Base-by-base conservation (phyloP, 164 flowering plant species). In the Euptelea pleiosperma region DNA sequence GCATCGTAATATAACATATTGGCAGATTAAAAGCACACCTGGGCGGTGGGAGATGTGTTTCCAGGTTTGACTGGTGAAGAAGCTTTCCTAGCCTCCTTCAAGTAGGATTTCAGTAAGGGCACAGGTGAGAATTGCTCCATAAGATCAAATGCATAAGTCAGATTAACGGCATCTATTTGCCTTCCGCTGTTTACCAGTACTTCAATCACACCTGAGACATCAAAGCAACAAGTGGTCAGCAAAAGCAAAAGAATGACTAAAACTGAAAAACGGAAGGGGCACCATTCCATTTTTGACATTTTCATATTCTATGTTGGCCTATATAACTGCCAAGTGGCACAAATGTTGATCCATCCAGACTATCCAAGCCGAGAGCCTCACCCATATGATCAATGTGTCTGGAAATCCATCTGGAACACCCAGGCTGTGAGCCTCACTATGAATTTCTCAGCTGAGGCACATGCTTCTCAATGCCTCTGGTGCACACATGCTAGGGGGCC, bases 91-190 rank as follows among this genome's bases (percentile, higher is more conserved):
- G 86, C 84, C 43, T 93, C 96, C 61, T 79, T 79, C 74, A 93
- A 66, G 75, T 86, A 88, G 16, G 92, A 75, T 56, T 90, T 86
- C 67, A 93, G 77, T 36, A 93, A 55, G 36, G 82, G 70, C 47
- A 88, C 86, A 40, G 96, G 97, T 29, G 85, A 63, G 57, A 84
- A 90, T 75, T 79, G 79, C 54, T 75, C 85, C 0, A 87, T 88
- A 35, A 90, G 84, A 50, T 80, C 83, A 80, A 93, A 93, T 34
- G 96, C 92, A 77, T 76, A 82, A 52, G 96, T 90, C 71, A 93
- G 59, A 72, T 87, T 93, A 66, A 93, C 87, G 48, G 96, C 99
- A 72, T 93, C 99, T 60, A 93, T 79, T 42, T 93, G 92, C 71
- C 94, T 82, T 61, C 96, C 94, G 69, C 82, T 81, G 28, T 70